Conservation (phyloP, 352 stramenopile species). For the Sclerospora graminicola region DNA sequence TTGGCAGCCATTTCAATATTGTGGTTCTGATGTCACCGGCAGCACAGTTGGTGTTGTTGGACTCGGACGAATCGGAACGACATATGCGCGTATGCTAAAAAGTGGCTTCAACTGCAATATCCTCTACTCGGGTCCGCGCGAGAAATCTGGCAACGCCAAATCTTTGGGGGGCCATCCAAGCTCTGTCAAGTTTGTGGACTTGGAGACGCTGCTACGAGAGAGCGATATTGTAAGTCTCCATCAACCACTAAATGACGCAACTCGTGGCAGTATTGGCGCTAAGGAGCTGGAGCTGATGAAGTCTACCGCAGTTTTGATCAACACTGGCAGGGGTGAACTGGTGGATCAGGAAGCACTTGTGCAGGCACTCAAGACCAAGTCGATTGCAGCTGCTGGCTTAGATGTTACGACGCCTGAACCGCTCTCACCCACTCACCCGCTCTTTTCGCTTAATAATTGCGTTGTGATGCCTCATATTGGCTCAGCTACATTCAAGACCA, state of each 20-base stretch:
- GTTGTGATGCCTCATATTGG: constrained; percentile 45
- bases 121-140: constrained; percentile 62
- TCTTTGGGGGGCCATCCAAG: constrained; percentile 17
- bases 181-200: constrained; percentile 59
- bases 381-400: constrained; percentile 53
- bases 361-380: constrained; percentile 26
- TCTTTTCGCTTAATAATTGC: constrained; percentile 64
- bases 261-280: constrained; percentile 56
- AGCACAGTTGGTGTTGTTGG: constrained; percentile 76
- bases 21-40: constrained; percentile 54
- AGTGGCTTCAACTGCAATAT: constrained; percentile 76
- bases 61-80: constrained; percentile 80
- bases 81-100: constrained; percentile 74
- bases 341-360: constrained; percentile 80
- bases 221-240: constrained; percentile 88
- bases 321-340: constrained; percentile 86
- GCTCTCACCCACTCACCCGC: constrained; percentile 58
- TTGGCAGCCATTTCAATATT: constrained; percentile 78
- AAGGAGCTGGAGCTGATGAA: constrained; percentile 80
- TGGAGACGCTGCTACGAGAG: constrained; percentile 57
- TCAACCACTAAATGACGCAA: constrained; percentile 67
- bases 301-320: constrained; percentile 80
- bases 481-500: constrained; percentile 56
- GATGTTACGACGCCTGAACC: constrained; percentile 88
- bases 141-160: constrained; percentile 38